Evolutionary conservation across 768 basidiomycete species (phyloP), one percentile per base, ranked within the genome.

Genomic region (Serendipita sp.): DNA sequence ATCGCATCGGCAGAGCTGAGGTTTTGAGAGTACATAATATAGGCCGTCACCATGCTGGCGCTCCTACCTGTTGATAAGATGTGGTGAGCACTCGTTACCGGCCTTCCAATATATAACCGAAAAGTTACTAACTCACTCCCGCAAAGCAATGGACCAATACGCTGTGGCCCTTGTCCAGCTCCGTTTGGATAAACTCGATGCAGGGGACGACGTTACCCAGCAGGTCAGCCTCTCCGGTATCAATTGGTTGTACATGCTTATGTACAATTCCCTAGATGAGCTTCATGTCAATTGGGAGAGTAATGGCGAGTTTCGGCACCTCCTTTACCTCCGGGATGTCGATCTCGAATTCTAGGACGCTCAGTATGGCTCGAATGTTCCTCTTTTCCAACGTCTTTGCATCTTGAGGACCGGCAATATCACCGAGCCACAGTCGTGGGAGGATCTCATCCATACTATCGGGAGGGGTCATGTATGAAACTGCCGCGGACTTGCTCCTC

Each of bases 81-180:
- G 33, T 41, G 38, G 42, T n/a, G n/a, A n/a, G n/a, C n/a, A n/a
- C n/a, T n/a, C n/a, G n/a, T n/a, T n/a, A n/a, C n/a, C n/a, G n/a
- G n/a, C n/a, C n/a, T n/a, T n/a, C n/a, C n/a, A n/a, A n/a, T n/a
- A n/a, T n/a, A n/a, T n/a, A n/a, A n/a, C n/a, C n/a, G n/a, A n/a
- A n/a, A n/a, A n/a, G n/a, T n/a, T n/a, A n/a, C n/a, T n/a, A n/a
- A n/a, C n/a, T n/a, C n/a, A n/a, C n/a, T n/a, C n/a, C n/a, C n/a
- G n/a, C n/a, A n/a, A n/a, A n/a, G n/a, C 93, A 95, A 72, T 96
- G 93, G 0, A 96, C 88, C n/a, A 95, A 75, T 1, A 96, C 85
- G 0, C 86, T 85, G 31, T 84, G 75, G 0, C 80, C 83, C 68
- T 86, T 87, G 70, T 84, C 79, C 2, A 93, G 72, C 67, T 92